Evolutionary conservation across 2,329 filamentous ascomycete species (phyloP).

Genomic region (Beauveria medogensis): DNA sequence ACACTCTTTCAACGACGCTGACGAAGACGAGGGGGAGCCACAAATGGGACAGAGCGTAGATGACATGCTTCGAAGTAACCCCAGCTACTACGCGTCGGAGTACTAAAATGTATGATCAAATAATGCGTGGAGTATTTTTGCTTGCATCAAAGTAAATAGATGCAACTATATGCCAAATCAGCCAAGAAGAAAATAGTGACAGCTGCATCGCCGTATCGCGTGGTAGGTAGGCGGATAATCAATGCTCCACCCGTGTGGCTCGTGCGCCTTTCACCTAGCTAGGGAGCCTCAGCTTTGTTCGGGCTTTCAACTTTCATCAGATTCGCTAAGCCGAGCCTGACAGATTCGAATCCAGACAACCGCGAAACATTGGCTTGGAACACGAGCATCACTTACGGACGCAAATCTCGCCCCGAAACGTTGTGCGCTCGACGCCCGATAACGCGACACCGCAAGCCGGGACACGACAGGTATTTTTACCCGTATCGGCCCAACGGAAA

Average conservation of each 20-base stretch:
- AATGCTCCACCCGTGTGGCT: slow-evolving; percentile 11
- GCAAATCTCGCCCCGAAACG: not conserved
- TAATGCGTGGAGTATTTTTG: not conserved
- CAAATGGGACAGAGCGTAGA: slow-evolving; percentile 51
- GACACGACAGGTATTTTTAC: not conserved
- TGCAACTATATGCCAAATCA: not conserved
- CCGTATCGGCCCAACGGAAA: slow-evolving; percentile 5
- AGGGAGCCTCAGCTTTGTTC: not conserved
- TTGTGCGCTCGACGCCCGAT: not conserved
- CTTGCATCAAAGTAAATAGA: not conserved
- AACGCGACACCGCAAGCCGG: not conserved
- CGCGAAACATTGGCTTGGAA: not conserved
- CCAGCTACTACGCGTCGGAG: slow-evolving; percentile 17
- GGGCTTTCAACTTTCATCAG: slow-evolving; percentile 4
- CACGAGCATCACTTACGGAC: not conserved
- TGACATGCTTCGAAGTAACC: slow-evolving; percentile 42
- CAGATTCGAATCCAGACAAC: not conserved
- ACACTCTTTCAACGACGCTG: slow-evolving; percentile 67
- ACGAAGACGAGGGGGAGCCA: slow-evolving; percentile 55
- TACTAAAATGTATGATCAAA: slow-evolving; percentile 1
- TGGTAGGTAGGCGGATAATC: slow-evolving; percentile 1
- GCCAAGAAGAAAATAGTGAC: not conserved
- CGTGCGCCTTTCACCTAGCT: not conserved
- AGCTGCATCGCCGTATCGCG: no score
- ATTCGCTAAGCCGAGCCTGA: not conserved